Evolutionary conservation across 1,284 basidiomycete genomes (phyloP), one percentile per base, ranked within the genome.

Genomic region (Microbotryum silenes-acaulis): DNA sequence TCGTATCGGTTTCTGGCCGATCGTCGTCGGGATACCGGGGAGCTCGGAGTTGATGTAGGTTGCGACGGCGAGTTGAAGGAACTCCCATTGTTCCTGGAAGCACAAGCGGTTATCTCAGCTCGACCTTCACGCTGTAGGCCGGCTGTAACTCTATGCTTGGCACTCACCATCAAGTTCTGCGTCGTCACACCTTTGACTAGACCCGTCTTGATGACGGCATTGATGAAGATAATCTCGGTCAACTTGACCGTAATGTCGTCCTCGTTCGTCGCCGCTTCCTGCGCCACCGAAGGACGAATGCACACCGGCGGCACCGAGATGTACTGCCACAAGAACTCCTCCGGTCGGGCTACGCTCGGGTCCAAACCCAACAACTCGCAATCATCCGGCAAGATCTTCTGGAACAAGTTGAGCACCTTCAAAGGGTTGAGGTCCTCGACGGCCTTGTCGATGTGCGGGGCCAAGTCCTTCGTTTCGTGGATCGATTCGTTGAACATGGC

Each of bases 251-350:
- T 98, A 45, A 99, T 80, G 75, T 99, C 96, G 72, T 99, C 96
- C 78, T 99, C 96, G 73, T 97, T 99, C 33, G 79, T 81, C 45
- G 92, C 92, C 16, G 88, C 91, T 72, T 99, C 96, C 75, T 98
- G 96, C 0, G 89, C 88, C 1, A 99, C 96, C 6, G 92, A 97
- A 0, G 96, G 96, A 51, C 96, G 85, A 62, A 98, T 98, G 74
- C 91, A 96, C 47, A 97, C 92, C 0, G 96, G 96, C 21, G 96
- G 96, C 18, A 98, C 96, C 42, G 93, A 96, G 20, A 99, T 86
- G 76, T 98, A 98, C 76, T 97, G 94, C 96, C 96, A 99, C 61
- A 99, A 85, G 74, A 94, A 97, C 74, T 97, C 89, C 78, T 99
- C 96, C 2, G 96, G 96, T 59, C 96, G 80, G 58, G 93, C 93